phyloP scores from a whole-genome alignment of 805 yeast species.

The Metschnikowia chrysomelidarum region DNA sequence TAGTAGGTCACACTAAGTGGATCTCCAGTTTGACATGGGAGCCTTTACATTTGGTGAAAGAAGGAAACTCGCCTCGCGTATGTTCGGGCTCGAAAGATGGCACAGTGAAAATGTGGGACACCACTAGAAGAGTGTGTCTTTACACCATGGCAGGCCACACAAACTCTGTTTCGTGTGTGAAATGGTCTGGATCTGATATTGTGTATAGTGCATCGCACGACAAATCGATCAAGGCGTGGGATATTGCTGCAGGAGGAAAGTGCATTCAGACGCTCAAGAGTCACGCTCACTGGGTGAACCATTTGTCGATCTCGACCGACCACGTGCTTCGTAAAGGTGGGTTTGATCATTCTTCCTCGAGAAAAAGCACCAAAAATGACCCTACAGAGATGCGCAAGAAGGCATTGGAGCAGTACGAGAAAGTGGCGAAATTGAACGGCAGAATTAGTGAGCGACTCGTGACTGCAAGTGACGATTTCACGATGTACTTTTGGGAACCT shows the following conservation, averaged over 20 bases:
- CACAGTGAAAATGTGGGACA: conserved; percentile 86
- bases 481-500: conserved; percentile 98
- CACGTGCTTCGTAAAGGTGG: conserved; percentile 85
- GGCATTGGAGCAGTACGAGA: conserved; percentile 62
- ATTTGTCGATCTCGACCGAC: conserved; percentile 87
- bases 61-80: conserved; percentile 65
- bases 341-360: conserved; percentile 64
- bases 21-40: conserved; percentile 91
- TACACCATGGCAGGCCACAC: conserved; percentile 84
- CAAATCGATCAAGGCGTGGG: conserved; percentile 92
- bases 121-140: conserved; percentile 60
- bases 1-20: conserved; percentile 86
- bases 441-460: conserved; percentile 70
- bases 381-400: conserved; percentile 35
- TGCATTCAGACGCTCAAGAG: conserved; percentile 76
- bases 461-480: conserved; percentile 95
- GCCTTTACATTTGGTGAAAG: conserved; percentile 76
- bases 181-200: conserved; percentile 89
- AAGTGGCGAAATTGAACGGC: conserved; percentile 60
- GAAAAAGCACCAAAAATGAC: conserved; percentile 26
- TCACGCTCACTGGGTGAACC: conserved; percentile 99
- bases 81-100: conserved; percentile 92
- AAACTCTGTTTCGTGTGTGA: conserved; percentile 89
- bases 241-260: conserved; percentile 66
- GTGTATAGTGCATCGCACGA: conserved; percentile 92